A percentile compares a stretch with the other conserved stretches of the same genome.
These are phyloP conservation scores for Hanseniaspora lachancei DNA, from an alignment of 805 yeast species.

Conservation along the genomic window DNA sequence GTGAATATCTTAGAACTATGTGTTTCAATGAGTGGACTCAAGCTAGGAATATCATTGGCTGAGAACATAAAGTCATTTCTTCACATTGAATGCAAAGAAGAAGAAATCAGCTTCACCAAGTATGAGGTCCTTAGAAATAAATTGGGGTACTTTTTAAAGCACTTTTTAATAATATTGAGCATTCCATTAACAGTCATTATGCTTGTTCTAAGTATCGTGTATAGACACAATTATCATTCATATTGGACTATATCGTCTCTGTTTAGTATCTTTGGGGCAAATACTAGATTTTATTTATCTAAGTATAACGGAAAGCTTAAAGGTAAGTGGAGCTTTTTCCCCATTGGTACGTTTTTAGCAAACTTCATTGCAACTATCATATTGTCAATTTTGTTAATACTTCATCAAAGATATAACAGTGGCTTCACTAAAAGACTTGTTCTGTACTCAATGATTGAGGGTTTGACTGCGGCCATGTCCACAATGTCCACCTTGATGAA, in stretches of 20 bases:
- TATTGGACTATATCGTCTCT: conserved; percentile 55
- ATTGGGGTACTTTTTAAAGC: neutral
- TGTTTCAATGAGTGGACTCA: conserved; percentile 57
- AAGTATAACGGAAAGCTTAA: conserved; percentile 32
- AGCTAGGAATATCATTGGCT: conserved; percentile 28
- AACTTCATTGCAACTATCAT: conserved; percentile 2
- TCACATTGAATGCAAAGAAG: neutral
- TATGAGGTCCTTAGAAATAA: neutral
- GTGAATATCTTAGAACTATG: conserved; percentile 48
- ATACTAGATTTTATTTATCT: conserved; percentile 43
- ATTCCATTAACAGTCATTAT: conserved; percentile 22
- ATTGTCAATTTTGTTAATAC: neutral
- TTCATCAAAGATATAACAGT: neutral
- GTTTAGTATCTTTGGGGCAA: conserved; percentile 63
- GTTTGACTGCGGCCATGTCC: conserved; percentile 58
- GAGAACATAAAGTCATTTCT: neutral
- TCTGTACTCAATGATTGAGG: conserved; percentile 39
- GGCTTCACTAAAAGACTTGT: neutral
- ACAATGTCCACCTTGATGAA: conserved; percentile 69
- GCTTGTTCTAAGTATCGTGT: conserved; percentile 24
- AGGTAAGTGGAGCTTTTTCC: neutral
- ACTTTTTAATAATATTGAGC: neutral
- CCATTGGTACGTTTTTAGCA: conserved; percentile 2
- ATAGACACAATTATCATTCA: conserved; percentile 35
- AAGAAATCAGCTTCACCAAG: neutral